Conservation (phyloP, 768 basidiomycete species). For the Psilocybe cyanescens region DNA sequence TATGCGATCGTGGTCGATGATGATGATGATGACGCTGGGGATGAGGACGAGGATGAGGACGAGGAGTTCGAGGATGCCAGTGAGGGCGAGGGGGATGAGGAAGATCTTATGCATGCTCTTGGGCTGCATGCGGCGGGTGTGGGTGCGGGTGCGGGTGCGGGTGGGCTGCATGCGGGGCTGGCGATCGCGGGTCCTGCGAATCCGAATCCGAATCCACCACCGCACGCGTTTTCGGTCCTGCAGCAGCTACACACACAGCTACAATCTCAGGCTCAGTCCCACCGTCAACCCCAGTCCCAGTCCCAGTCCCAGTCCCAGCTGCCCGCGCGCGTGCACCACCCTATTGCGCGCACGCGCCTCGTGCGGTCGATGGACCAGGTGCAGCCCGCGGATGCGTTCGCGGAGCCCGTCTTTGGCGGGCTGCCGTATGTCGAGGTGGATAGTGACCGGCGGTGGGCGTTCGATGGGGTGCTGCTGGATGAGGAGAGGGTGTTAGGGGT, state of each 20-base stretch:
- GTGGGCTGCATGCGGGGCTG: not conserved
- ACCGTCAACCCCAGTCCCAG: no score
- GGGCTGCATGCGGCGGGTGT: not conserved
- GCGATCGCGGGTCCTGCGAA: not conserved
- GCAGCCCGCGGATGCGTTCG: slow-evolving; percentile 23
- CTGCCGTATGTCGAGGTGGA: slow-evolving; percentile 31
- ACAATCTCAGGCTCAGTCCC: no score
- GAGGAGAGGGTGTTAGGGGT: slow-evolving; percentile 45
- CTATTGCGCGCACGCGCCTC: not conserved
- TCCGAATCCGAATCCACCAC: not conserved
- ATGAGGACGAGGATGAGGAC: not conserved
- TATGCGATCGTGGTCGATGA: not conserved
- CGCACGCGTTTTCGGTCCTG: not conserved
- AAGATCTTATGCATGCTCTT: not conserved
- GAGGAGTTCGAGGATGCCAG: not conserved
- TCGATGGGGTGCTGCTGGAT: slow-evolving; percentile 41
- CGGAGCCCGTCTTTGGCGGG: slow-evolving; percentile 24
- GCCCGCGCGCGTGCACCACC: not conserved
- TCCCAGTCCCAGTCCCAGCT: not conserved
- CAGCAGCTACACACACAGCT: no score
- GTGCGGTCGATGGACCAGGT: slow-evolving; percentile 5
- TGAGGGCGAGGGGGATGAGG: not conserved
- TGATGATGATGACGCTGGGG: not conserved
- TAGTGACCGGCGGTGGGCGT: slow-evolving; percentile 16
- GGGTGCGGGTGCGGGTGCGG: no score